Evolutionary conservation across 176 grass and related monocot species (phyloP), one percentile per base, ranked within the genome.

Genomic region (Secale cereale): DNA sequence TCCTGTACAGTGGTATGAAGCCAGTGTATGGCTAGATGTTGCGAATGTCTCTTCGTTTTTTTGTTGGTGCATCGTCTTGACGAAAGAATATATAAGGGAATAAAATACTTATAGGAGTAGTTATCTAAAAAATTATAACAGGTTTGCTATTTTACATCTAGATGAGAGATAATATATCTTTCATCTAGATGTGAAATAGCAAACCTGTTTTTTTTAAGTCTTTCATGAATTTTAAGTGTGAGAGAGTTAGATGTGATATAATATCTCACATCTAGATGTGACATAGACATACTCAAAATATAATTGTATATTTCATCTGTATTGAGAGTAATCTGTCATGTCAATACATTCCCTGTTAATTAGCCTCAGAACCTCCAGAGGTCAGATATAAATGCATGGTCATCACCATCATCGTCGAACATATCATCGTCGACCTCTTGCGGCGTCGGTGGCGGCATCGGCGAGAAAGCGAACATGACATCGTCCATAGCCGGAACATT

Each of bases 341-440:
- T 52, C 9, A 30, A 15, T 59, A 52, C 22, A 50, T 40, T 9
- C 13, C 13, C 22, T 30, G 2, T 11, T 43, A 43, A 43, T 31
- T 43, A 40, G 22, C 22, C 40, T 82, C 64, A 88, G 46, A 88
- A 88, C 48, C 66, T 70, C 87, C 87, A 88, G 8, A 88, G 81
- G 9, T 88, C 81, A 22, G 81, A 79, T 43, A 88, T 43, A 78
- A 88, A 88, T 73, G 76, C 27, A 63, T 84, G 81, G 74, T 56
- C 48, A 56, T 74, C 87, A 29, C 31, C 56, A 7, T 73, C 74
- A 0, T 22, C 31, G 19, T 79, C 59, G 31, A 83, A 63, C 54
- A 54, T 32, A 72, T 72, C 80, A 54, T 50, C 52, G 22, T n/a
- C 27, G 0, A 10, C 3, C 22, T 25, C 54, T 64, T 26, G 17